Conservation (phyloP, 805 yeast species). For the Grigorovia transvaalensis region DNA sequence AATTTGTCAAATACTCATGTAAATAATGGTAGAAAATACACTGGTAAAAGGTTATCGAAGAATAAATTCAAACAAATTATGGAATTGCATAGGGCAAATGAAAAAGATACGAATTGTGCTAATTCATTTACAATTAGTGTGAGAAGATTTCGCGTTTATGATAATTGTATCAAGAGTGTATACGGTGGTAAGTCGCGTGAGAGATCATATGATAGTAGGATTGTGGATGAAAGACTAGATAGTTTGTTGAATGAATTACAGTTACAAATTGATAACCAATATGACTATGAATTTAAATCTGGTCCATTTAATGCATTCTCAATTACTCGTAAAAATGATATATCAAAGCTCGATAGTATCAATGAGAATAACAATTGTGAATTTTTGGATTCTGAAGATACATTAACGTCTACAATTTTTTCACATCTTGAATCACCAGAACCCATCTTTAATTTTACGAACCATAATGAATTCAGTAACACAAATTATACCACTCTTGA, state of each 20-base stretch:
- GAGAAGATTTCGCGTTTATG: conserved; percentile 23
- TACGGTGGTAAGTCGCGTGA: conserved; percentile 7
- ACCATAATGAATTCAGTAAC: neutral
- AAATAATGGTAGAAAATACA: neutral
- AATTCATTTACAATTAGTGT: conserved; percentile 23
- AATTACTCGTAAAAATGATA: neutral
- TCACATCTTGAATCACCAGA: neutral
- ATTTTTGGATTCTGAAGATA: neutral
- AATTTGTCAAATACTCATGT: conserved; percentile 1
- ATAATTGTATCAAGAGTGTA: conserved; percentile 19
- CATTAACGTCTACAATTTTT: neutral
- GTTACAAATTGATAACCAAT: neutral
- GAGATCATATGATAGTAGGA: conserved; percentile 12
- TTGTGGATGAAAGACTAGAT: conserved; percentile 15
- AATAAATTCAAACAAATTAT: conserved; percentile 13
- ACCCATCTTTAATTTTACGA: neutral
- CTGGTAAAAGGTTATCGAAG: conserved; percentile 10
- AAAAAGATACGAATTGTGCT: neutral
- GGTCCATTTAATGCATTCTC: conserved; percentile 12
- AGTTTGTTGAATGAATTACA: conserved; percentile 9
- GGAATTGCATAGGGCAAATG: neutral
- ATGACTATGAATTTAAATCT: conserved; percentile 1
- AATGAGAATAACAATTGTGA: neutral
- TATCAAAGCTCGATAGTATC: neutral
- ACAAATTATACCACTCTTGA: too few species aligned